These are phyloP conservation scores for Euphrasia arctica DNA, from an alignment of 305 asterid genomes.

Conservation along the genomic window DNA sequence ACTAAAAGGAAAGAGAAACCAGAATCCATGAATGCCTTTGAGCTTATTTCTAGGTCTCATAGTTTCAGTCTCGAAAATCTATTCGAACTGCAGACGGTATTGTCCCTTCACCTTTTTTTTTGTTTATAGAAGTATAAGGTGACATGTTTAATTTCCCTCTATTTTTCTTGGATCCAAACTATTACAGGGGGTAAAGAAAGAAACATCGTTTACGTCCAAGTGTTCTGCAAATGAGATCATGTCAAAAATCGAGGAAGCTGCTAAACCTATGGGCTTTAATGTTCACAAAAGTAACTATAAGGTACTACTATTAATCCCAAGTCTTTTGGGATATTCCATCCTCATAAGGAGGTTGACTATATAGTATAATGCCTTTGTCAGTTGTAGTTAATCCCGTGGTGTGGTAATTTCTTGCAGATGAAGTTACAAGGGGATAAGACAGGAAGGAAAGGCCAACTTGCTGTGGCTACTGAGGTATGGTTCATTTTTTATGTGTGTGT, in stretches of 20 bases:
- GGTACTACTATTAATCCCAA: conserved; percentile 37
- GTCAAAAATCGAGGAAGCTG: conserved; percentile 78
- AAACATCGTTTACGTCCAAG: conserved; percentile 72
- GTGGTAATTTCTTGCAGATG: conserved; percentile 44
- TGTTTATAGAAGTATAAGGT: background rate
- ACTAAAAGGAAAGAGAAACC: conserved; percentile 79
- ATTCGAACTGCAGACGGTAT: conserved; percentile 61
- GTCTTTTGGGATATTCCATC: background rate
- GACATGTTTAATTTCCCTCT: background rate
- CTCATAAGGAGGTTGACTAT: conserved; percentile 7
- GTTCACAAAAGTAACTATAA: conserved; percentile 68
- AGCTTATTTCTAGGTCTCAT: conserved; percentile 76
- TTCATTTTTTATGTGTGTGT: background rate
- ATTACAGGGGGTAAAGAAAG: conserved; percentile 64
- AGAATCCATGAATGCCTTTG: conserved; percentile 79
- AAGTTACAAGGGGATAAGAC: conserved; percentile 72
- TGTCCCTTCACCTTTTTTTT: background rate
- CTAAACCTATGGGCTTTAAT: conserved; percentile 78
- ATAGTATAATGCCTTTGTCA: background rate
- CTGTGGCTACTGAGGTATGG: conserved; percentile 80
- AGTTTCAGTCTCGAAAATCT: conserved; percentile 78
- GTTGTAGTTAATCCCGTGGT: background rate
- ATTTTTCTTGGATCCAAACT: conserved; percentile 19
- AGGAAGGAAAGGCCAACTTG: conserved; percentile 82
- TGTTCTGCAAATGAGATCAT: conserved; percentile 65